Base-by-base conservation (phyloP, 768 basidiomycete genomes). In the Trametes cubensis region DNA sequence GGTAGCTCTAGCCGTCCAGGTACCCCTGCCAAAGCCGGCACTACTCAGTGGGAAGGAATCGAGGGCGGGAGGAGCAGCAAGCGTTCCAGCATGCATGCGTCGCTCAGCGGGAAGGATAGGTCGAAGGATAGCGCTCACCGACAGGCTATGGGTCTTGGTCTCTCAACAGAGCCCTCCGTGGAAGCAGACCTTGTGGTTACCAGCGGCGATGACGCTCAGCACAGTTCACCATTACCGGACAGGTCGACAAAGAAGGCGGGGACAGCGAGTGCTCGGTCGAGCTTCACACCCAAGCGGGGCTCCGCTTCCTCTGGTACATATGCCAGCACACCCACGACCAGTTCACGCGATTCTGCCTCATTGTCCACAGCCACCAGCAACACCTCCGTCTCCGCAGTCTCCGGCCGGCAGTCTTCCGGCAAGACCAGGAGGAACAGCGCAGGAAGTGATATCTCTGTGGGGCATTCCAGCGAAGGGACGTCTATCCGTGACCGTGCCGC, bases 271-370 rank as follows among this genome's bases (percentile, higher is more conserved):
- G 79, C 84, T 48, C 84, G 91, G 57, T 81, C 87, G 57, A 91
- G 88, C 70, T 88, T 90, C 73, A 88, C 86, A n/a, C 83, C 88
- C 38, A 94, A 95, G 74, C 88, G 94, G 58, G 89, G 89, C 60
- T 95, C 94, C 23, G 87, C 92, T 11, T 95, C 94, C 6, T 96
- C 94, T 4, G 90, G 94, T 21, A 94, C 84, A 42, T 89, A 93
- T 75, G 83, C 90, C 18, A 87, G 87, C 73, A 94, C 87, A 23
- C 89, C 85, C 45, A 84, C 82, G 17, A 75, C 74, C n/a, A 90
- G 89, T 69, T 95, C 93, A 55, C 83, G 92, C 61, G 94, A 96
- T 76, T 95, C 93, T 5, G 88, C 89, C 20, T 90, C 89, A 1
- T 82, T 92, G 75, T 92, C 92, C 45, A 82, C 84, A 13, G 83